Evolutionary conservation across 1,284 basidiomycete genomes (phyloP).

Genomic region (Puccinia polysora): DNA sequence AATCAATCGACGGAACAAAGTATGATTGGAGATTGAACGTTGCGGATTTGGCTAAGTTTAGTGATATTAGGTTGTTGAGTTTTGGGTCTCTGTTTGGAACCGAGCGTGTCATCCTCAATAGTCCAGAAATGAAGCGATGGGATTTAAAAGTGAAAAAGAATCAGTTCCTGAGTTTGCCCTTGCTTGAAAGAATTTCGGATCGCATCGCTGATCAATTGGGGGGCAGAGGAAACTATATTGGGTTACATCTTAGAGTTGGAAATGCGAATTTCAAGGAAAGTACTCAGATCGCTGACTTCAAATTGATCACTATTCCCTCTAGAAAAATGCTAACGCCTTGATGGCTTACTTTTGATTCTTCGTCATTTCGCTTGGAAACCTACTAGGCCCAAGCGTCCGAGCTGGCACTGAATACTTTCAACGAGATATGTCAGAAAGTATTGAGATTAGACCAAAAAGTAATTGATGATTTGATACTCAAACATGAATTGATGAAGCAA

Average conservation of each 20-base stretch:
- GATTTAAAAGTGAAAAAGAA: no score
- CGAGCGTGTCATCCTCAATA: conserved; percentile 44
- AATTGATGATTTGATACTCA: not conserved
- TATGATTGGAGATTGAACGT: conserved; percentile 47
- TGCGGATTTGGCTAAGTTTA: no score
- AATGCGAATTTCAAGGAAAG: conserved; percentile 61
- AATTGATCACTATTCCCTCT: no score
- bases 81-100: conserved; percentile 51
- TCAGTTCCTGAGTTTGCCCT: no score
- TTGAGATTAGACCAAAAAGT: not conserved
- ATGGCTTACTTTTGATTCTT: no score
- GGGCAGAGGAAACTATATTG: conserved; percentile 58
- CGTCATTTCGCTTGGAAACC: no score
- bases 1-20: conserved; percentile 31
- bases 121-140: conserved; percentile 28
- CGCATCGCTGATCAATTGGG: conserved; percentile 55
- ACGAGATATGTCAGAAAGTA: no score
- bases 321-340: no score
- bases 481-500: no score
- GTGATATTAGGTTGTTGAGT: no score
- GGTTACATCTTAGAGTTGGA: conserved; percentile 64
- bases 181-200: no score
- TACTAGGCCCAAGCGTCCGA: not conserved
- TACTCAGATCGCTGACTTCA: not conserved
- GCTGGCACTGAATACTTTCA: not conserved